Conservation (phyloP, 176 grass and related monocot species). For the Musa acuminata region DNA sequence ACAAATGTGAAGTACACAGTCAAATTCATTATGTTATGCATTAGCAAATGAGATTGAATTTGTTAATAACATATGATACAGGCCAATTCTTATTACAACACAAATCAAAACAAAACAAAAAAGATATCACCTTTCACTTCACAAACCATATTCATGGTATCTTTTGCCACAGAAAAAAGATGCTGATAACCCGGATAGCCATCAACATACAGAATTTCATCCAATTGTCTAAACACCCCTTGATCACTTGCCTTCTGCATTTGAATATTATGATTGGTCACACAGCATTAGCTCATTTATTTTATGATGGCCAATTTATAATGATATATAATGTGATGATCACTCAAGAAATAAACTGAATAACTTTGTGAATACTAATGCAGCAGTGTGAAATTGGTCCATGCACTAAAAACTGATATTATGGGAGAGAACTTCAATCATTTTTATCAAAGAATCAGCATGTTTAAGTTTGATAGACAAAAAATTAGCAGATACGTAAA, state of each 20-base stretch:
- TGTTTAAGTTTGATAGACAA: too few species aligned
- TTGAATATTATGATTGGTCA: slow-evolving; percentile 16
- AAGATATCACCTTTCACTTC: slow-evolving; percentile 65
- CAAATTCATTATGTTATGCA: neutral
- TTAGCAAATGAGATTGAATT: slow-evolving; percentile 3
- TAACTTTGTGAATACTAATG: neutral
- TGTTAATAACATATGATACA: neutral
- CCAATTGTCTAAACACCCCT: slow-evolving; percentile 80
- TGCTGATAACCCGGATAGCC: slow-evolving; percentile 86
- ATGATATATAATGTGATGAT: neutral
- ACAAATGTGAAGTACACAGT: neutral
- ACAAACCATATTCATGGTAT: slow-evolving; percentile 66
- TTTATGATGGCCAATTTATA: neutral
- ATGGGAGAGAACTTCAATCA: neutral
- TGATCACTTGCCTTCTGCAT: slow-evolving; percentile 57
- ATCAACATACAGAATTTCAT: slow-evolving; percentile 87
- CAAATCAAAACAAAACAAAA: neutral
- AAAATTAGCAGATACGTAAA: neutral
- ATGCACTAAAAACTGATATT: neutral
- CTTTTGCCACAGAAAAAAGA: slow-evolving; percentile 49
- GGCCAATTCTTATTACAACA: neutral
- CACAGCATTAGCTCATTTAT: neutral
- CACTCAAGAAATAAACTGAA: neutral
- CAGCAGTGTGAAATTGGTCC: neutral
- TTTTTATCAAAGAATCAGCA: neutral